These are phyloP conservation scores for Mycena rosella DNA, from an alignment of 768 basidiomycete genomes.

Conservation along the genomic window DNA sequence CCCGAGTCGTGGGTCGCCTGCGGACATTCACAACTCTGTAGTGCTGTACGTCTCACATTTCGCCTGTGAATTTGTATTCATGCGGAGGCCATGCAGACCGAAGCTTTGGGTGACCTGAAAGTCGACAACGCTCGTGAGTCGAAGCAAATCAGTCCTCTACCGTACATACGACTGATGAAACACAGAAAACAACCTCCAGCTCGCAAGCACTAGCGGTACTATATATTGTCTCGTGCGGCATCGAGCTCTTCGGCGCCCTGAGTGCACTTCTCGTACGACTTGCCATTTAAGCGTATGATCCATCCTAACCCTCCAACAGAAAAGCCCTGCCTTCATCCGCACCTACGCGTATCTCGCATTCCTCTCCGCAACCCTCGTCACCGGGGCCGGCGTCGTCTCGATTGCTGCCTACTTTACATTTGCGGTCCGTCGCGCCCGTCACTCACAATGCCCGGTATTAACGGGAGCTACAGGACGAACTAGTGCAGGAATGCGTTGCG, in stretches of 20 bases:
- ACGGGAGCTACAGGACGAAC: conserved; percentile 47
- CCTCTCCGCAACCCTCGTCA: conserved; percentile 52
- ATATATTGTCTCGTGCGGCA: conserved; percentile 21
- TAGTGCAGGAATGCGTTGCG: conserved; percentile 52
- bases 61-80: not conserved
- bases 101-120: conserved; percentile 10
- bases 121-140: conserved; percentile 16
- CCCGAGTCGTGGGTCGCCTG: not conserved
- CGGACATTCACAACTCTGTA: not conserved
- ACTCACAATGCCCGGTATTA: not conserved
- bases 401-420: conserved; percentile 55
- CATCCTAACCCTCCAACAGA: conserved; percentile 31
- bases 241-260: conserved; percentile 46
- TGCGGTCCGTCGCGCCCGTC: conserved; percentile 45
- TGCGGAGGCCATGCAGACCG: not conserved
- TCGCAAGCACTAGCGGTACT: conserved; percentile 6
- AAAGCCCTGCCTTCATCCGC: conserved; percentile 42
- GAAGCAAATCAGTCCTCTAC: not conserved
- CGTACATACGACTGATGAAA: not conserved
- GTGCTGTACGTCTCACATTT: conserved; percentile 2
- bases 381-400: conserved; percentile 50
- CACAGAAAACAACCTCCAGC: conserved; percentile 16
- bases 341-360: conserved; percentile 41
- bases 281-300: not conserved
- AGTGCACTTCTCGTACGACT: conserved; percentile 27